Base-by-base conservation (phyloP, 306 rosid species). In the Trifolium pratense region DNA sequence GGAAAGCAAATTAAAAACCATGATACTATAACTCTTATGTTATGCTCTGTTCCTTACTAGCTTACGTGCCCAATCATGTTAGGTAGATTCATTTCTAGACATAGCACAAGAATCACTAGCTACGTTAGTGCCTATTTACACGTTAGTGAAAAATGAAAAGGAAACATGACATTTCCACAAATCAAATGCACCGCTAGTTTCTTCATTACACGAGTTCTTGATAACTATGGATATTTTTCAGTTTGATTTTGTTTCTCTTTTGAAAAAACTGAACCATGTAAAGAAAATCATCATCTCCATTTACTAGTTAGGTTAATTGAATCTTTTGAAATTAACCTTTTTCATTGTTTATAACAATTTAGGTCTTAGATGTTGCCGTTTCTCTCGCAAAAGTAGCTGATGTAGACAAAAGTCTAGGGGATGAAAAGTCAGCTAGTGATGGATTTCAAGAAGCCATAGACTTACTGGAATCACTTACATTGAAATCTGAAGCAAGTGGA, bases 331-430 rank as follows among this genome's bases (percentile, higher is more conserved):
- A 60, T 36, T 36, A 70, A 74, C 42, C 46, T 56, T 69, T 43
- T 45, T 45, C 37, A 10, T 62, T 67, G 63, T 73, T 80, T 78
- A 20, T 42, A 67, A 32, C 13, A 9, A 61, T 78, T 73, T 87
- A 93, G 98, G 82, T 87, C 51, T 80, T 93, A 74, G 96, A 93
- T 81, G 85, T 91, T 69, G 91, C 96, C 23, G 91, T 91, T 72
- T 93, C 97, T 55, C 97, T 93, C 12, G 96, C 98, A 55, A 91
- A 93, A 86, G 96, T 91, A 23, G 96, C 98, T 0, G 97, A 93
- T 75, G 97, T 84, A 66, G 98, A 93, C 86, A 85, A 92, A 86
- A 87, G 80, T 81, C 52, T 93, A 25, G 96, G 91, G 60, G 85
- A 91, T n/a, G 96, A 91, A 82, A 92, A 83, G 62, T 61, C 81